phyloP scores from a whole-genome alignment of 176 grass and related monocot genomes.

The Themeda triandra region DNA sequence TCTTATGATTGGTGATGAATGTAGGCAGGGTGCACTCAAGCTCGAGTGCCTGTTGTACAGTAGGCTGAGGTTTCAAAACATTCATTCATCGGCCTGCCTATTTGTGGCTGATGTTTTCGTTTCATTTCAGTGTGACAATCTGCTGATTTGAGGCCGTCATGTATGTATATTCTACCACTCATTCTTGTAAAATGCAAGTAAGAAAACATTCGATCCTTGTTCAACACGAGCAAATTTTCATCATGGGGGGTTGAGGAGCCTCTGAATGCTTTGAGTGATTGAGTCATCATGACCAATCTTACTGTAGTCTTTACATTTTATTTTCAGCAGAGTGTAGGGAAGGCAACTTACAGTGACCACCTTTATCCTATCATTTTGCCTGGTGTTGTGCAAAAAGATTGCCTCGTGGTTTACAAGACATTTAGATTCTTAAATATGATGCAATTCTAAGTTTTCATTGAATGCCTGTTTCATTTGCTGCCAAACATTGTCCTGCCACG shows the following conservation, averaged over 20 bases:
- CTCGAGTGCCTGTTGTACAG: neutral
- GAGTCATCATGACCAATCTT: no score
- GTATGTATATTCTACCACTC: neutral
- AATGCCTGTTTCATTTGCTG: no score
- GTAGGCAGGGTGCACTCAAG: neutral
- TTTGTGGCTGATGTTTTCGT: neutral
- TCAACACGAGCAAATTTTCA: neutral
- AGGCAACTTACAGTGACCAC: no score
- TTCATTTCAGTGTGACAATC: neutral
- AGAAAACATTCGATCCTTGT: neutral
- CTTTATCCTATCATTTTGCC: no score
- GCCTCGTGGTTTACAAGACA: no score
- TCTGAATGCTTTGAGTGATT: neutral
- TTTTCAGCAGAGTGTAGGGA: no score
- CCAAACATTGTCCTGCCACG: no score
- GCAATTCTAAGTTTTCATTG: no score
- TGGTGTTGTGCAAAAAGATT: no score
- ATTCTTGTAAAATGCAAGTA: neutral
- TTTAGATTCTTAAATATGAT: no score
- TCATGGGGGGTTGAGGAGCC: neutral
- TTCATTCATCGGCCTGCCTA: neutral
- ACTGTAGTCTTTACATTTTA: neutral
- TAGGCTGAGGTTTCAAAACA: neutral
- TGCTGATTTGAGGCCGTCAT: neutral
- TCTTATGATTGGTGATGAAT: neutral